These are phyloP conservation scores for Aspergillus sp. DNA, from an alignment of 2,329 filamentous ascomycete species.

Conservation along the genomic window DNA sequence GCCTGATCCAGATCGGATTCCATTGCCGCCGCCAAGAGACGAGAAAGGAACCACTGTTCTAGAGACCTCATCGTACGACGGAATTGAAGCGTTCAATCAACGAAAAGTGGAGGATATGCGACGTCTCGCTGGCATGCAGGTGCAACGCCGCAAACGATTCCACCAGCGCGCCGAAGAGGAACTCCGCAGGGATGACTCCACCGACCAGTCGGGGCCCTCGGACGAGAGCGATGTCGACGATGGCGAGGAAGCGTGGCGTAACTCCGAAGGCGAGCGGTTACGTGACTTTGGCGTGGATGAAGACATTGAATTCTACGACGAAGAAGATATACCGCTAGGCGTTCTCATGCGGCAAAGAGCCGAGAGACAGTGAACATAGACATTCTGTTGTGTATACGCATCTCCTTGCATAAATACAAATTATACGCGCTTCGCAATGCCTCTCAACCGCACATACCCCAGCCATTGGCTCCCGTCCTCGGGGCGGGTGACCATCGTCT, in stretches of 20 bases:
- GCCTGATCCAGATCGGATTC: conserved; percentile 51
- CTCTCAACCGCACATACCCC: conserved; percentile 48
- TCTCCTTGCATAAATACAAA: background rate
- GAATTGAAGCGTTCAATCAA: conserved; percentile 53
- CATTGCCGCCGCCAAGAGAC: conserved; percentile 26
- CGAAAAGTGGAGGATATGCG: conserved; percentile 54
- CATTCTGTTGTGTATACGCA: background rate
- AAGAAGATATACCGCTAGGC: conserved; percentile 60
- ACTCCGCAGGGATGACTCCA: conserved; percentile 14
- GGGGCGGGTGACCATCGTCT: conserved; percentile 55
- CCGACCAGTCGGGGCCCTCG: conserved; percentile 17
- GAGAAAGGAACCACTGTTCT: conserved; percentile 24
- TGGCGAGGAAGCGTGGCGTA: conserved; percentile 62
- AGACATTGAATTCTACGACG: conserved; percentile 63
- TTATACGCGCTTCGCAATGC: conserved; percentile 35
- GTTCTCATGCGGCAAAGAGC: conserved; percentile 49
- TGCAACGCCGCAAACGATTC: conserved; percentile 42
- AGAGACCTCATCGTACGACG: conserved; percentile 37
- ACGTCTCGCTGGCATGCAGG: conserved; percentile 35
- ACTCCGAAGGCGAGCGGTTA: conserved; percentile 61
- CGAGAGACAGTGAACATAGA: conserved; percentile 8
- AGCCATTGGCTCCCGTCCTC: conserved; percentile 56
- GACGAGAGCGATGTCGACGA: conserved; percentile 30
- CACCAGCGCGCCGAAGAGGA: conserved; percentile 36
- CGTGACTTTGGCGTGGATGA: conserved; percentile 66